These are phyloP conservation scores for Rubia yunnanensis DNA, from an alignment of 257 asterid genomes.

Conservation along the genomic window DNA sequence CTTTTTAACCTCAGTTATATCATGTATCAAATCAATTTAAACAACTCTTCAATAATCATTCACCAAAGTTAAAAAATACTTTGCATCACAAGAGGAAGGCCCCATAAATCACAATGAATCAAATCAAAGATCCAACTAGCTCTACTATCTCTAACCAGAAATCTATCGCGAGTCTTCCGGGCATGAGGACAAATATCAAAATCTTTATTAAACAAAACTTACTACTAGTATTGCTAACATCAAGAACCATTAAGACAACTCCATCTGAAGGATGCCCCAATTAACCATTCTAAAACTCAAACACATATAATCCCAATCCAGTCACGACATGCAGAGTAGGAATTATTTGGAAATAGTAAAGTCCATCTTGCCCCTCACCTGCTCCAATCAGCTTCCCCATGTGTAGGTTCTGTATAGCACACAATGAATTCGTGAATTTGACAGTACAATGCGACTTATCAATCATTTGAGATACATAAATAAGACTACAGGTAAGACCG, in stretches of 20 bases:
- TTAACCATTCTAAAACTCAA: neutral
- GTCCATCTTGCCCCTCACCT: constrained; percentile 10
- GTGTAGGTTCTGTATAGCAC: constrained; percentile 7
- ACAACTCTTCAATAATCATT: neutral
- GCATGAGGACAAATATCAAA: constrained; percentile 1
- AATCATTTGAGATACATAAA: neutral
- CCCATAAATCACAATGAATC: constrained; percentile 7
- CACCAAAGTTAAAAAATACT: neutral
- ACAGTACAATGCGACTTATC: neutral
- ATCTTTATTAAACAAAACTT: neutral
- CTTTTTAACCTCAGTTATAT: neutral
- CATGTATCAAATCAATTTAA: neutral
- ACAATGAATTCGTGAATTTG: neutral
- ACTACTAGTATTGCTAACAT: neutral
- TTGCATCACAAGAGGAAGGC: neutral
- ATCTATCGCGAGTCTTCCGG: neutral
- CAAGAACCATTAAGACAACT: neutral
- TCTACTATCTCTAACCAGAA: neutral
- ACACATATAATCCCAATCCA: no score
- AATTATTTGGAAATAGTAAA: neutral
- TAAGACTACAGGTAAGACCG: neutral
- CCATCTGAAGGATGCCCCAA: constrained; percentile 9
- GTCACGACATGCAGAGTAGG: no score
- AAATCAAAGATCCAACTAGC: neutral
- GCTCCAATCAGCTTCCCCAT: constrained; percentile 17